A percentile compares a stretch with the other conserved stretches of the same genome.
Evolutionary conservation across 345 rosid species (phyloP).

Genomic region (Euphorbia peplus): DNA sequence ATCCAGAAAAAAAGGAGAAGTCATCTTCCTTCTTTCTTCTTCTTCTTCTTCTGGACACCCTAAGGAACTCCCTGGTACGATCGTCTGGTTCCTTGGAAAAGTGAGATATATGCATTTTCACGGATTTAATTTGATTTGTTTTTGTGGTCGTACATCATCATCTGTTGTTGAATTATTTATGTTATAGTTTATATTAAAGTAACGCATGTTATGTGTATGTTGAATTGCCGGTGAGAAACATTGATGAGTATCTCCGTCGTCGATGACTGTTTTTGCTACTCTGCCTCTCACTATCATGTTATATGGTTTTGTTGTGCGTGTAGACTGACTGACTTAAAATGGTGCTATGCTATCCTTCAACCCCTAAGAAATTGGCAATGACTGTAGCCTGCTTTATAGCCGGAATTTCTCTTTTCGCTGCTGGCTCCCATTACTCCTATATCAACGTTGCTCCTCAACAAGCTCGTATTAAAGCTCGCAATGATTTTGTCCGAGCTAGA

Average conservation of each 20-base stretch:
- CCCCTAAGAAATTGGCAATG: conserved; percentile 61
- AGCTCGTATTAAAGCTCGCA: conserved; percentile 79
- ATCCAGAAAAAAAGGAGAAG: too few relatives aligned
- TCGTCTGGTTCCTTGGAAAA: background rate
- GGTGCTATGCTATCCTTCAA: conserved; percentile 59
- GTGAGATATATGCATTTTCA: background rate
- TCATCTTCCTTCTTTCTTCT: too few relatives aligned
- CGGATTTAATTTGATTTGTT: background rate
- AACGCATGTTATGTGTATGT: background rate
- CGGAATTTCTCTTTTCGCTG: conserved; percentile 51
- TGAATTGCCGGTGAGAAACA: conserved; percentile 1
- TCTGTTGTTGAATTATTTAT: too few relatives aligned
- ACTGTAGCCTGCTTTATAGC: conserved; percentile 53
- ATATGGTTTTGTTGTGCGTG: background rate
- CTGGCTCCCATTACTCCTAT: conserved; percentile 49
- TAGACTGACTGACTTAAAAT: conserved; percentile 17
- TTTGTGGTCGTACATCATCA: background rate
- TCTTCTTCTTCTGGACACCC: too few relatives aligned
- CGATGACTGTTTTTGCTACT: too few relatives aligned
- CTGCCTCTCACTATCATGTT: background rate
- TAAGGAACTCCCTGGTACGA: background rate
- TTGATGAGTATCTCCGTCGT: too few relatives aligned
- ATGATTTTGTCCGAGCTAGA: conserved; percentile 56
- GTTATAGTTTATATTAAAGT: background rate
- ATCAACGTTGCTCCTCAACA: conserved; percentile 62